Base-by-base conservation (phyloP, 2,329 filamentous ascomycete genomes). In the Leptosphaerulina australis region DNA sequence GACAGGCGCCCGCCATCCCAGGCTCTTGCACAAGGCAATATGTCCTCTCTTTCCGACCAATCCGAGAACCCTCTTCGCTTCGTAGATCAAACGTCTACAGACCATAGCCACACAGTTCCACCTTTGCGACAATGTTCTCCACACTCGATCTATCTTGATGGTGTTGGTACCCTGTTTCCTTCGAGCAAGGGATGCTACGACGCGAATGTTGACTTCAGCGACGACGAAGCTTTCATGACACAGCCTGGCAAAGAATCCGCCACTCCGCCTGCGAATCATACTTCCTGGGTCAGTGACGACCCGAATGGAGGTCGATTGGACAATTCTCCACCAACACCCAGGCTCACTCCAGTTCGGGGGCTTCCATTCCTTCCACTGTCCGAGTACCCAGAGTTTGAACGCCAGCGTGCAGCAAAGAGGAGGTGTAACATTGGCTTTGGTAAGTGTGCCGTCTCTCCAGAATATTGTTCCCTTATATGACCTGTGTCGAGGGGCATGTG, bases 151-250 rank as follows among this genome's bases (percentile, higher is more conserved):
- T 37, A 14, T 22, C 18, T 50, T 7, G 15, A 39, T 6, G 21
- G 38, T 21, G n/a, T 50, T 6, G 46, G 46, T n/a, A 21, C 39
- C 5, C 21, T 17, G 8, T 31, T 50, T 14, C 11, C 18, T 17
- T 28, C 34, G 3, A 38, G 39, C 7, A 38, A 50, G 14, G 33
- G 33, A 1, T 50, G 33, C 3, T 22, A 24, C 7, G 17, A 28
- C 4, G 14, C 14, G 8, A 17, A 9, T 14, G 17, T 50, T 2
- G 39, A 50, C 5, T 11, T 50, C n/a, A 46, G 44, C 28, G 46
- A 39, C 3, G 33, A 39, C 34, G 46, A 50, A 34, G 46, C 39
- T 39, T 4, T 18, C 11, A 14, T 20, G n/a, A 3, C 3, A 11
- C 39, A 44, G 39, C 34, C 21, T 38, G 21, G 18, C 12, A 14